Evolutionary conservation across 2,329 filamentous ascomycete species (phyloP).

Genomic region (Arthrobotrys sphaeroides): DNA sequence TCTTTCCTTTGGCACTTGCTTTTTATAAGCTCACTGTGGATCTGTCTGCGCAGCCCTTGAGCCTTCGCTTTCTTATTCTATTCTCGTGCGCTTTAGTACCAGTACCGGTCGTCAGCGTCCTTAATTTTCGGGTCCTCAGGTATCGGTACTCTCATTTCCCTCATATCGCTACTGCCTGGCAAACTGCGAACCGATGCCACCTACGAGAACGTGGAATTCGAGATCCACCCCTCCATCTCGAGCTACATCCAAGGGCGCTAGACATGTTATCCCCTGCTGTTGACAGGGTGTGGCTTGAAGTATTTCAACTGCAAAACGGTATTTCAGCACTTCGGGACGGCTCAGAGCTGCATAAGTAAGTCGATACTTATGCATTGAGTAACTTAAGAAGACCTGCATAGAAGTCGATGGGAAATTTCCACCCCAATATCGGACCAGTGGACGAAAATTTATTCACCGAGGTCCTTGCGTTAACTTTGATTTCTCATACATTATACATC

Average conservation of each 20-base stretch:
- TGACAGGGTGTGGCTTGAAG: constrained; percentile 48
- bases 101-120: constrained; percentile 14
- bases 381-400: constrained; percentile 13
- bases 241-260: constrained; percentile 34
- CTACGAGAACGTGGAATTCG: constrained; percentile 29
- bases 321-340: constrained; percentile 42
- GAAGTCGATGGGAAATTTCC: constrained; percentile 11
- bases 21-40: constrained; percentile 35
- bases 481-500: constrained; percentile 22
- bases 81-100: constrained; percentile 25
- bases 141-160: constrained; percentile 38
- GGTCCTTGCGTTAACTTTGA: constrained; percentile 33
- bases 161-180: constrained; percentile 20
- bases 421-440: constrained; percentile 42
- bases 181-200: constrained; percentile 23
- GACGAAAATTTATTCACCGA: constrained; percentile 32
- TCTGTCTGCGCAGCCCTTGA: background rate
- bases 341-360: constrained; percentile 32
- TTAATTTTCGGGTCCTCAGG: constrained; percentile 8
- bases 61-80: constrained; percentile 9
- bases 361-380: constrained; percentile 38
- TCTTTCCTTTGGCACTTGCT: constrained; percentile 20
- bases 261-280: constrained; percentile 32
- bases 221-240: constrained; percentile 41
- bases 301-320: constrained; percentile 30